A percentile compares a stretch with the other conserved stretches of the same genome.
phyloP scores from a whole-genome alignment of 441 rosid species.

The Populus hybrid region DNA sequence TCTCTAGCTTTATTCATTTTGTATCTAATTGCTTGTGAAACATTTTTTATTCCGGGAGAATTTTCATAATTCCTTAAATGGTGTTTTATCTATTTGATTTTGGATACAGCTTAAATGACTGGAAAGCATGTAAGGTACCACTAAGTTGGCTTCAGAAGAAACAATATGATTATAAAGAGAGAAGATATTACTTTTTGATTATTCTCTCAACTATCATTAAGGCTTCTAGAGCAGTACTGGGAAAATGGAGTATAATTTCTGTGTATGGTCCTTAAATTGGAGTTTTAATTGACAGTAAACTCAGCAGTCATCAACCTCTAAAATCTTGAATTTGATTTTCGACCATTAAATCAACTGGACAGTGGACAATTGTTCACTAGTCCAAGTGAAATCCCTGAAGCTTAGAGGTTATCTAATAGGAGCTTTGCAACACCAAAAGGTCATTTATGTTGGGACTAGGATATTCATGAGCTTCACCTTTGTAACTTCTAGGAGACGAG shows the following conservation, averaged over 20 bases:
- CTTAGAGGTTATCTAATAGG: background rate
- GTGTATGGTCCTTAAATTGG: background rate
- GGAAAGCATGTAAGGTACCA: background rate
- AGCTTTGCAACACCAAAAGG: too few species aligned
- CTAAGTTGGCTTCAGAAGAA: background rate
- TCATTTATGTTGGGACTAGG: too few species aligned
- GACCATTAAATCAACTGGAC: background rate
- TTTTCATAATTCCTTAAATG: background rate
- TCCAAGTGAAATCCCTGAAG: background rate
- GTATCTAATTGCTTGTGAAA: background rate
- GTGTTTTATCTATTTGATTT: background rate
- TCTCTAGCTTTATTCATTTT: constrained; percentile 7
- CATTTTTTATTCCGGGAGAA: background rate
- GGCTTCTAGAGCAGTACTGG: background rate
- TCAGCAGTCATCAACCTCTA: background rate
- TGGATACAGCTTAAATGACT: background rate
- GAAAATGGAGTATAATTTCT: background rate
- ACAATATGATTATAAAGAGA: background rate
- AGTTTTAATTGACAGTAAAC: background rate
- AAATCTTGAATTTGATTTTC: background rate
- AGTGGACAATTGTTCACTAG: background rate
- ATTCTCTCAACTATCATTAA: background rate
- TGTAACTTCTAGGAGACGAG: background rate
- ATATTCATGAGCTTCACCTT: too few species aligned
- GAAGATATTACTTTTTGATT: background rate